These are phyloP conservation scores for Mortierella sp. DNA, from an alignment of 371 early-diverging fungal genomes.

Conservation along the genomic window DNA sequence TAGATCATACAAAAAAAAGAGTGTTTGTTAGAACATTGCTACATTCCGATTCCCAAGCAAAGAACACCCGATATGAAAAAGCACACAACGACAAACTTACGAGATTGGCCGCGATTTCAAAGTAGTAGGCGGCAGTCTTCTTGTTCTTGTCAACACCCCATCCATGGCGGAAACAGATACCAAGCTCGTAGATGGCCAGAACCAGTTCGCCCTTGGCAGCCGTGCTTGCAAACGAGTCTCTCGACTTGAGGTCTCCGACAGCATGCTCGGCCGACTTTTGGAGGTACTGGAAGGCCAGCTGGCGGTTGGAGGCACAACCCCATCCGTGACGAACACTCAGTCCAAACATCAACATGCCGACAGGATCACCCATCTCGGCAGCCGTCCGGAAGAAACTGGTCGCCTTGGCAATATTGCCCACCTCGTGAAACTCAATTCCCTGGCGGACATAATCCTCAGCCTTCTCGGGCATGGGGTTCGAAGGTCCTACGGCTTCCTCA, in stretches of 20 bases:
- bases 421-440: constrained; percentile 76
- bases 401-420: constrained; percentile 83
- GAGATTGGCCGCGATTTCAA: constrained; percentile 88
- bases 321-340: constrained; percentile 94
- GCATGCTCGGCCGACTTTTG: constrained; percentile 87
- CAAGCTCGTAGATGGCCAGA: constrained; percentile 90
- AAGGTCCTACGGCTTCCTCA: constrained; percentile 51
- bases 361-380: constrained; percentile 78
- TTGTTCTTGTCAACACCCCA: constrained; percentile 92
- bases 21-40: background rate
- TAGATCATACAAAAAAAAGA: background rate
- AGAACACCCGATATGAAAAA: background rate
- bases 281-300: constrained; percentile 76
- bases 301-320: constrained; percentile 78
- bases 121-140: constrained; percentile 86
- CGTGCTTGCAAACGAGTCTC: constrained; percentile 55
- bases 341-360: constrained; percentile 91
- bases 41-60: too few species aligned
- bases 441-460: constrained; percentile 68
- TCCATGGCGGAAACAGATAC: constrained; percentile 88
- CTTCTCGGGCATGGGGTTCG: constrained; percentile 56
- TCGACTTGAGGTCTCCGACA: constrained; percentile 68
- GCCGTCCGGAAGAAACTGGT: constrained; percentile 86
- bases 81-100: constrained; percentile 18
- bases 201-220: constrained; percentile 70